Conservation (phyloP, 164 flowering plant species). For the Houttuynia cordata region DNA sequence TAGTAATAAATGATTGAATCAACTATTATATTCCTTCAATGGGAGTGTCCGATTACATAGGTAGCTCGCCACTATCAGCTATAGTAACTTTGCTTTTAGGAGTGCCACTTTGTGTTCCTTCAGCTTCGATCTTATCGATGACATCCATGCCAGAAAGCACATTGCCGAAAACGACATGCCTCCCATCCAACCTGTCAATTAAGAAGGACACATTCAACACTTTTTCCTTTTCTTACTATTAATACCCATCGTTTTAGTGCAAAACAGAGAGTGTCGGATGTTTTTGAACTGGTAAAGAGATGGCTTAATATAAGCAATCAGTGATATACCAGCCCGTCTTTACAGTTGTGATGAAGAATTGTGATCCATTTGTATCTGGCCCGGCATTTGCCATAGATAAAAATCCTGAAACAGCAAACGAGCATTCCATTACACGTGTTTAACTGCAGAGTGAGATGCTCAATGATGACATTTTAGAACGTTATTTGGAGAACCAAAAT, state of each 20-base stretch:
- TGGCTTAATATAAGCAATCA: neutral
- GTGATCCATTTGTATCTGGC: conserved; percentile 82
- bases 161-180: conserved; percentile 92
- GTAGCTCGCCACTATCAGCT: conserved; percentile 68
- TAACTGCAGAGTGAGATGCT: neutral
- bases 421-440: neutral
- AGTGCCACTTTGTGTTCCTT: conserved; percentile 56
- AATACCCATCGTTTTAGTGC: too few relatives aligned
- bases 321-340: conserved; percentile 78
- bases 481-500: too few relatives aligned
- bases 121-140: conserved; percentile 70
- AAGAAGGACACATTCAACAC: too few relatives aligned
- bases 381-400: conserved; percentile 99
- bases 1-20: too few relatives aligned
- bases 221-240: neutral
- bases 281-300: neutral
- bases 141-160: conserved; percentile 96
- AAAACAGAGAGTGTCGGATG: neutral
- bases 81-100: conserved; percentile 61
- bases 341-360: conserved; percentile 95
- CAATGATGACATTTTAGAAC: too few relatives aligned
- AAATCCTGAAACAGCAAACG: conserved; percentile 28
- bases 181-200: conserved; percentile 74
- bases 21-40: too few relatives aligned
- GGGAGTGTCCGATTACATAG: conserved; percentile 3